Evolutionary conservation across 306 rosid species (phyloP).

Genomic region (Castanospermum australe): DNA sequence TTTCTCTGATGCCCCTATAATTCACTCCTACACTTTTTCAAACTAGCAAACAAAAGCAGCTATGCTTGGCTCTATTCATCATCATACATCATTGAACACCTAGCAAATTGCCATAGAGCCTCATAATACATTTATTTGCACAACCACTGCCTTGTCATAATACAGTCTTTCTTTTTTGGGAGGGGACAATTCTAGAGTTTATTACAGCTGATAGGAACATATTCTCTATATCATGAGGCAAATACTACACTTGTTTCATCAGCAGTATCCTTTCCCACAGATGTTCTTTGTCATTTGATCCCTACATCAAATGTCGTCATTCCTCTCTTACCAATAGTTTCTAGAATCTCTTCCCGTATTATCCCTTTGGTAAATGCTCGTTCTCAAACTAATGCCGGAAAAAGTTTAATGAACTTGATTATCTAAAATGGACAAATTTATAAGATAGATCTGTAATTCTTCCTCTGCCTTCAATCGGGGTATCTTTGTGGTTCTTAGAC

Average conservation of each 20-base stretch:
- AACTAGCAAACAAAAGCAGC: not conserved
- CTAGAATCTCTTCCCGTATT: not conserved
- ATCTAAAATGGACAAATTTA: not conserved
- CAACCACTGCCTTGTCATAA: no score
- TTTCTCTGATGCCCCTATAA: not conserved
- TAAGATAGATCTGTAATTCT: not conserved
- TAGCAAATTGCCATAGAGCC: not conserved
- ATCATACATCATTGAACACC: not conserved
- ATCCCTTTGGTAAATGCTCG: not conserved
- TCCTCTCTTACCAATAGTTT: not conserved
- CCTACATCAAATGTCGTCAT: not conserved
- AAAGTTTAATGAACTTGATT: not conserved
- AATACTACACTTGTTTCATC: not conserved
- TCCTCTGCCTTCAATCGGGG: not conserved
- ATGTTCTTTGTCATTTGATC: not conserved
- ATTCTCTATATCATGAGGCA: not conserved
- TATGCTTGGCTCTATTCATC: not conserved
- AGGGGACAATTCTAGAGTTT: not conserved
- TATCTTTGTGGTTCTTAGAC: not conserved
- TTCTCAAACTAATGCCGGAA: not conserved
- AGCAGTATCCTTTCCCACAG: not conserved
- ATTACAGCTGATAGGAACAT: not conserved
- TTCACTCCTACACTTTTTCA: not conserved
- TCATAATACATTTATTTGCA: not conserved
- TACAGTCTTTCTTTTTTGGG: not conserved